Conservation (phyloP, 805 yeast genomes). For the Zygosaccharomyces gambellarensis region DNA sequence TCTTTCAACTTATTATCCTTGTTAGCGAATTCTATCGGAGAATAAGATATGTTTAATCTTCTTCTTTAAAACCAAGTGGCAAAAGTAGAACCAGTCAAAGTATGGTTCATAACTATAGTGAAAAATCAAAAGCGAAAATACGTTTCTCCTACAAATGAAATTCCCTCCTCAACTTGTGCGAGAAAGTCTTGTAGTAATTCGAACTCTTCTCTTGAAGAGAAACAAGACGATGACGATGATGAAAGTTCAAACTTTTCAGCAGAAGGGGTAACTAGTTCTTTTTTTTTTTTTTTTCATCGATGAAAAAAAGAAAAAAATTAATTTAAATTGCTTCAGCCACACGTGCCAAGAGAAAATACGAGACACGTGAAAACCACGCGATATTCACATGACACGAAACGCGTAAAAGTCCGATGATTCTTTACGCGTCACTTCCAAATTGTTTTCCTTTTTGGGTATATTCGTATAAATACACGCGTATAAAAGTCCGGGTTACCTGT, state of each 20-base stretch:
- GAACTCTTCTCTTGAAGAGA: too few species aligned
- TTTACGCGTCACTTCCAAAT: too few species aligned
- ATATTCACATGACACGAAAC: background rate
- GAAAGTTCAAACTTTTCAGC: too few species aligned
- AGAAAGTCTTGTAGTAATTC: background rate
- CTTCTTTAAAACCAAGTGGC: conserved; percentile 1
- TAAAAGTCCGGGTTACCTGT: too few species aligned
- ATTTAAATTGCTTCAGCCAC: background rate
- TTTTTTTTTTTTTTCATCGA: too few species aligned
- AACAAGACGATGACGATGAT: too few species aligned
- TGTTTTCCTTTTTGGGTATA: too few species aligned
- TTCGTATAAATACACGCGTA: too few species aligned
- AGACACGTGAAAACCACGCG: background rate
- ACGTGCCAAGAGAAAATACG: background rate
- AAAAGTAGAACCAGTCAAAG: background rate
- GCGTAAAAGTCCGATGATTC: too few species aligned
- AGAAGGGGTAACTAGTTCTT: too few species aligned
- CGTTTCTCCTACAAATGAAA: background rate
- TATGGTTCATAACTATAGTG: conserved; percentile 3
- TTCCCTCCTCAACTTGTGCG: too few species aligned
- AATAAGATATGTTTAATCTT: background rate
- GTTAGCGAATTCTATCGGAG: background rate
- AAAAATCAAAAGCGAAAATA: background rate
- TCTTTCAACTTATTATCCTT: background rate
- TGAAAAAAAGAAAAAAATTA: background rate